Base-by-base conservation (phyloP, 1,284 basidiomycete species). In the Sanguinoderma infundibulare region DNA sequence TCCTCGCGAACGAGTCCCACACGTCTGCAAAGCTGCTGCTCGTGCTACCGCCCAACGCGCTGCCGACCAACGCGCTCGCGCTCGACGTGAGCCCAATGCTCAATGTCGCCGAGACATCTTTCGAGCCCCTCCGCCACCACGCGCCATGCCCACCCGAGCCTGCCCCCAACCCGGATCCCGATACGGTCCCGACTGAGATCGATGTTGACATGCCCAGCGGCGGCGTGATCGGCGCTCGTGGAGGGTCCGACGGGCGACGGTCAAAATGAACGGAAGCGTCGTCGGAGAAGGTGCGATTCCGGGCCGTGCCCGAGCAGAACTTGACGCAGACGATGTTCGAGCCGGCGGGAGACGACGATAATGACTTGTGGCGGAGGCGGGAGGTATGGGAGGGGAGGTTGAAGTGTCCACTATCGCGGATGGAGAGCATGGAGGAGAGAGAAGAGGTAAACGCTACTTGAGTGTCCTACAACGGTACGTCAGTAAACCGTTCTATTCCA, bases 61-160 rank as follows among this genome's bases (percentile, higher is more conserved):
- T 61, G 1, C 57, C 59, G 7, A 51, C 68, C 38, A 53, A 57
- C 46, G 66, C 69, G 61, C 61, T 67, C 7, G 65, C 66, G n/a
- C 62, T 62, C 4, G 65, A 64, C 1, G 65, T 57, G 12, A 66
- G 36, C 14, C 65, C 61, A 9, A 61, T 44, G 20, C 62, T 67
- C 28, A 63, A 15, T 1, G 57, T 52, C 2, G 54, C 52, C 10
- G 53, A 58, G 4, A 58, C 66, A 32, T 74, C 73, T 20, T 68
- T 64, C 5, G 70, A 71, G 1, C 68, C 67, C 10, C 71, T 62
- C 10, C 71, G 57, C 65, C 67, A 73, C 71, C 71, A 72, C 14
- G 62, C 49, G 35, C 60, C 50, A 9, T 61, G 64, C 1, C 50
- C 49, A 12, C 51, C 44, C 4, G 55, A 39, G 54, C 15, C 20